phyloP scores from a whole-genome alignment of 2,329 filamentous ascomycete species.

The Sodiomyces alkalinus region DNA sequence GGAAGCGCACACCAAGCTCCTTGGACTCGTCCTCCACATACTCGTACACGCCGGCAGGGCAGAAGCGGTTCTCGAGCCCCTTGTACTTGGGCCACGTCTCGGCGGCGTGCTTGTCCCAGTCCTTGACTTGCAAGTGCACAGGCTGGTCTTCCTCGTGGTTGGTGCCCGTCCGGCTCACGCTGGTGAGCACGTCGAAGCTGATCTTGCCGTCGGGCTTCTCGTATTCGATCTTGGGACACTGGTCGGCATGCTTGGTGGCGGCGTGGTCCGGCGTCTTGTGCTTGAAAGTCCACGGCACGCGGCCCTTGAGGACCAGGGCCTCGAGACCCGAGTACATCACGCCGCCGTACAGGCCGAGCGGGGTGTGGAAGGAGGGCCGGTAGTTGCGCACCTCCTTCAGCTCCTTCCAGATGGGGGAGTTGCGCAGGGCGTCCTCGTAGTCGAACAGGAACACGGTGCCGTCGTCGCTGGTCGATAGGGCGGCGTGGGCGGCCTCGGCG shows the following conservation, averaged over 20 bases:
- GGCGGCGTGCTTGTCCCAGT: slow-evolving; percentile 83
- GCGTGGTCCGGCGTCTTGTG: slow-evolving; percentile 67
- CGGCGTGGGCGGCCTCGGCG: slow-evolving; percentile 75
- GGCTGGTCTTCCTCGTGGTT: slow-evolving; percentile 99
- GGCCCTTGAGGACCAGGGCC: slow-evolving; percentile 73
- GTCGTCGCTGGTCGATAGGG: slow-evolving; percentile 32
- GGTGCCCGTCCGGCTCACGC: slow-evolving; percentile 85
- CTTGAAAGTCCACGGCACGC: slow-evolving; percentile 80
- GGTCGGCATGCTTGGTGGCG: slow-evolving; percentile 64
- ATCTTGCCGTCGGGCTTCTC: slow-evolving; percentile 92
- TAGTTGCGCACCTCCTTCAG: slow-evolving; percentile 94
- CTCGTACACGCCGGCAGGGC: slow-evolving; percentile 93
- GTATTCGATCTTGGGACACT: slow-evolving; percentile 83
- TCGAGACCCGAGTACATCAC: slow-evolving; percentile 88
- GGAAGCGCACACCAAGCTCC: slow-evolving; percentile 79
- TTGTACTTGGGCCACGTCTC: slow-evolving; percentile 77
- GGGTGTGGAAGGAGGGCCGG: slow-evolving; percentile 82
- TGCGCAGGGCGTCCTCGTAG: slow-evolving; percentile 79
- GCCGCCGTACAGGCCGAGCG: slow-evolving; percentile 78
- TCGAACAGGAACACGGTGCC: slow-evolving; percentile 82
- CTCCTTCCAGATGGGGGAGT: slow-evolving; percentile 85
- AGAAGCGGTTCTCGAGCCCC: slow-evolving; percentile 92
- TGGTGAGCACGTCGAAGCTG: slow-evolving; percentile 90
- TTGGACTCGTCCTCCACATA: slow-evolving; percentile 89
- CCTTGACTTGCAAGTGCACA: slow-evolving; percentile 84